Base-by-base conservation (phyloP, 306 rosid genomes). In the Ziziphus jujuba region DNA sequence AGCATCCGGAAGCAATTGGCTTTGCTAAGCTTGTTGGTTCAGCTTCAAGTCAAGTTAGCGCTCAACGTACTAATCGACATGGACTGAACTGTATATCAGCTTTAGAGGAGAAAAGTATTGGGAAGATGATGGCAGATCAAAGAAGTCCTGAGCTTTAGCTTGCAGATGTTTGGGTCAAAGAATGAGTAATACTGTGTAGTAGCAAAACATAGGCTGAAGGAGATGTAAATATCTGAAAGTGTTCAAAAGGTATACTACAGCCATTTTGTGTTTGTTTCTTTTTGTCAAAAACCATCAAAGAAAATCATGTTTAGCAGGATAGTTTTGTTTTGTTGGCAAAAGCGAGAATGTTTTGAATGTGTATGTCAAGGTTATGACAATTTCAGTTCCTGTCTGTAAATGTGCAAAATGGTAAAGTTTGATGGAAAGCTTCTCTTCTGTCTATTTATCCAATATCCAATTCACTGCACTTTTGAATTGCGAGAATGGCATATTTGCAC, bases 1-100 rank as follows among this genome's bases (percentile, higher is more conserved):
- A 24, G 67, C 66, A 63, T 16, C 63, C 12, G 17, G 23, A 16
- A 11, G 48, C 31, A 56, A 25, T 56, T 34, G 51, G 16, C 65
- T 48, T 49, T 3, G 43, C 60, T 13, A 33, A 43, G 35, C 61
- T 38, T 64, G 72, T 7, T 17, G 72, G 60, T n/a, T 52, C 78
- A 56, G 25, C 76, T 34, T 15, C 8, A 1, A 33, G 54, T 38
- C 65, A 25, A 13, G 56, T 59, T 19, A 36, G 31, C 58, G 10
- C 63, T n/a, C 70, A 25, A 44, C 75, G 19, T 15, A 47, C 45
- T 47, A 52, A 17, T 49, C 43, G 44, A 6, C 78, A 58, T 21
- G 47, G 56, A 68, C 47, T 45, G 25, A 63, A 22, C 59, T 61
- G 57, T 12, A 2, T 53, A 52, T 24, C 61, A 64, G 53, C 56